Conservation (phyloP, 2,329 filamentous ascomycete genomes). For the Monosporascus sp. region DNA sequence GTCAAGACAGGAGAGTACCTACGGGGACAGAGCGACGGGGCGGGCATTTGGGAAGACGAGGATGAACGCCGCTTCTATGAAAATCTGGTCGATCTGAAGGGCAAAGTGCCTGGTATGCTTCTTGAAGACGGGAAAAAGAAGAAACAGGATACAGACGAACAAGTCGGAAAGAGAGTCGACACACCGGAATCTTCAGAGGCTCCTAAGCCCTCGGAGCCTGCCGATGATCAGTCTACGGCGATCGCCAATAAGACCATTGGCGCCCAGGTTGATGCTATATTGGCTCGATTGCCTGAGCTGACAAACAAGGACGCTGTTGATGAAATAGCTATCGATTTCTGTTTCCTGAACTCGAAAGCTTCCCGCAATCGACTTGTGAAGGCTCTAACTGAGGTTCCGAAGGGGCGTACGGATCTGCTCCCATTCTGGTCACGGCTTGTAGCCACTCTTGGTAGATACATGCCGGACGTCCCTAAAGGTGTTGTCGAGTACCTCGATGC, state of each 20-base stretch:
- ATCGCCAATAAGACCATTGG: constrained; percentile 98
- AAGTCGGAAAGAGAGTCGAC: constrained; percentile 70
- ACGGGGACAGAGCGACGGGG: constrained; percentile 79
- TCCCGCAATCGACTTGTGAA: constrained; percentile 93
- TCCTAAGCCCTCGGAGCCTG: constrained; percentile 44
- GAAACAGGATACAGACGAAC: constrained; percentile 75
- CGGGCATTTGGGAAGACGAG: constrained; percentile 98
- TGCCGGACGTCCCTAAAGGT: constrained; percentile 89
- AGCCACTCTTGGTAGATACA: constrained; percentile 87
- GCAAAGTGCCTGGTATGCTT: constrained; percentile 88
- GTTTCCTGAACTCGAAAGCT: constrained; percentile 96
- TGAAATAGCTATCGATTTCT: constrained; percentile 91
- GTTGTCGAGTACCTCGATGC: constrained; percentile 90
- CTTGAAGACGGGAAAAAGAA: constrained; percentile 95
- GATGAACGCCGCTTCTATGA: constrained; percentile 98
- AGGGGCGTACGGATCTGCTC: constrained; percentile 84
- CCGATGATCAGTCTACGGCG: constrained; percentile 82
- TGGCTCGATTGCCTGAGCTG: constrained; percentile 83
- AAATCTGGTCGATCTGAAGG: constrained; percentile 89
- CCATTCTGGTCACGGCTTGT: constrained; percentile 89
- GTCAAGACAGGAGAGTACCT: constrained; percentile 93
- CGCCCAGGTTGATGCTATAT: constrained; percentile 87
- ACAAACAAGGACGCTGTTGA: constrained; percentile 90
- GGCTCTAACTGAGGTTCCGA: constrained; percentile 88
- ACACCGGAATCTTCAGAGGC: constrained; percentile 41